phyloP scores from a whole-genome alignment of 1,284 basidiomycete species.

The Meripilus lineatus region DNA sequence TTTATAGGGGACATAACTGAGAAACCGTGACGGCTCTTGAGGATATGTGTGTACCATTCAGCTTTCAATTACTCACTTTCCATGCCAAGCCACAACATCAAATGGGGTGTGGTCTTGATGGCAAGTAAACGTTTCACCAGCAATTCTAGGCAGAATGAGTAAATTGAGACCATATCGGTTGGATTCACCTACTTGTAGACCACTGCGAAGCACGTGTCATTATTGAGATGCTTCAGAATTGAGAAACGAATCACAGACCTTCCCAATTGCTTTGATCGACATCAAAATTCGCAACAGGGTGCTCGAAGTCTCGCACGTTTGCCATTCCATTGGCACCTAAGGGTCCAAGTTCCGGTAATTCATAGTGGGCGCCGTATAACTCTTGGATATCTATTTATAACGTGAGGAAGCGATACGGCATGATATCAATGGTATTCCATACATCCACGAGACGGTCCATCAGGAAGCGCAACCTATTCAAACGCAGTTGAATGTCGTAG shows the following conservation, averaged over 20 bases:
- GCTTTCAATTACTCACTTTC: slow-evolving; percentile 41
- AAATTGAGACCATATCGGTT: not conserved
- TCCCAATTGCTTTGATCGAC: slow-evolving; percentile 56
- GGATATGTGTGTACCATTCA: not conserved
- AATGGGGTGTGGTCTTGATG: slow-evolving; percentile 65
- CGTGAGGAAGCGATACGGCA: not conserved
- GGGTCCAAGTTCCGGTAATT: slow-evolving; percentile 63
- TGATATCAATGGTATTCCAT: not conserved
- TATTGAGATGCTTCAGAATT: not conserved
- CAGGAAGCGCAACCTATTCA: slow-evolving; percentile 42
- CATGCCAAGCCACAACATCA: slow-evolving; percentile 70
- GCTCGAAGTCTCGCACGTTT: slow-evolving; percentile 60
- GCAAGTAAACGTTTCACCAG: slow-evolving; percentile 51
- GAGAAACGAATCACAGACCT: slow-evolving; percentile 30
- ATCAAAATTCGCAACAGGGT: slow-evolving; percentile 58
- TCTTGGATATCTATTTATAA: slow-evolving; percentile 35
- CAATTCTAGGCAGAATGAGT: slow-evolving; percentile 37
- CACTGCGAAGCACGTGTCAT: slow-evolving; percentile 27
- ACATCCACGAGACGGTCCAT: slow-evolving; percentile 52
- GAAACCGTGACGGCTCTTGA: not conserved
- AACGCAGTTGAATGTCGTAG: not conserved
- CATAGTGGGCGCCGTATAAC: slow-evolving; percentile 59
- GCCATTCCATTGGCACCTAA: slow-evolving; percentile 62
- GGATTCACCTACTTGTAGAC: slow-evolving; percentile 40
- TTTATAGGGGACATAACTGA: slow-evolving; percentile 68